Conservation (phyloP, 2,329 filamentous ascomycete genomes). For the Acephala macrosclerotiorum region DNA sequence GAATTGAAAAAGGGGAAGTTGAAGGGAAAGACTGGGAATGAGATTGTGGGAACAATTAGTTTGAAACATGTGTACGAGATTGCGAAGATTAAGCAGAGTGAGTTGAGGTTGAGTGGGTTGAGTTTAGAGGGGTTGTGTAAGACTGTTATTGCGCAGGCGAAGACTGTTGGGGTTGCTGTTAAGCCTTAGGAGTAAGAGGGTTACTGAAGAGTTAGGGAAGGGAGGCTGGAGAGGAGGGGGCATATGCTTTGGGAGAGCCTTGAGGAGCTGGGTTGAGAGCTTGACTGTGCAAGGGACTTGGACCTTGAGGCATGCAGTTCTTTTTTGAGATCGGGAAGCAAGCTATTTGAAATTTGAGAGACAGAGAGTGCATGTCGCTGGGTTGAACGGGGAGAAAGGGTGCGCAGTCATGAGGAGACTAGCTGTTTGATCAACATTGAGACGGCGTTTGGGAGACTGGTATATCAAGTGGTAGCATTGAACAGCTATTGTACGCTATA, state of each 20-base stretch:
- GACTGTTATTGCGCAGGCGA: conserved; percentile 77
- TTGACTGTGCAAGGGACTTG: no score
- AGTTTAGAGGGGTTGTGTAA: conserved; percentile 75
- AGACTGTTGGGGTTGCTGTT: conserved; percentile 77
- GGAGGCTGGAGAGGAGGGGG: not conserved
- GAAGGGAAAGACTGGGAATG: conserved; percentile 76
- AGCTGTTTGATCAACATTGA: conserved; percentile 40
- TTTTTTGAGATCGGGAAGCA: no score
- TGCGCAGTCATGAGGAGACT: no score
- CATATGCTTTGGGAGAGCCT: not conserved
- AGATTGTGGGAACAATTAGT: conserved; percentile 83
- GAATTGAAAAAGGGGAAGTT: conserved; percentile 76
- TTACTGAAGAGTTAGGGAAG: not conserved
- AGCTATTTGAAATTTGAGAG: no score
- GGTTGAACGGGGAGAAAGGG: not conserved
- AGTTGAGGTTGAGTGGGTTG: conserved; percentile 76
- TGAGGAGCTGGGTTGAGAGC: not conserved
- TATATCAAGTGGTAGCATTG: conserved; percentile 20
- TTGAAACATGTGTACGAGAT: conserved; percentile 98
- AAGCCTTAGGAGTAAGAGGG: conserved; percentile 56
- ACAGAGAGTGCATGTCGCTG: no score
- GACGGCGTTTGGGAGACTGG: conserved; percentile 38
- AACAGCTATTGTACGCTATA: conserved; percentile 26
- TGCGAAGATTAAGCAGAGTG: conserved; percentile 90
- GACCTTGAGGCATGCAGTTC: no score